Conservation (phyloP, 148 eudicot genomes). For the Selenicereus undatus region DNA sequence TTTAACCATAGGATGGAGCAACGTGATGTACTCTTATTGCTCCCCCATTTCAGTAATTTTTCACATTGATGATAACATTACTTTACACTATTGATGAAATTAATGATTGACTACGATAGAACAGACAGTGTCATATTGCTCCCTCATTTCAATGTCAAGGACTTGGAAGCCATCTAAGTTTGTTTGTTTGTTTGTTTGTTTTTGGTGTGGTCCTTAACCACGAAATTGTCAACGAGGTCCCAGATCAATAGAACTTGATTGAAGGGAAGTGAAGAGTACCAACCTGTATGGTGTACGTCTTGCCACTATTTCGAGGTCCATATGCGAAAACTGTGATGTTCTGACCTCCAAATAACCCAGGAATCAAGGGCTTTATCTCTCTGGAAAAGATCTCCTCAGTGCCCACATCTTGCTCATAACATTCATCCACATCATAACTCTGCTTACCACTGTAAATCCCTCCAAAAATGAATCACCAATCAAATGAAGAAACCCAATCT, state of each 20-base stretch:
- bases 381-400: slow-evolving; percentile 39
- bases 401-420: slow-evolving; percentile 54
- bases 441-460: slow-evolving; percentile 39
- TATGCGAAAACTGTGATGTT: slow-evolving; percentile 60
- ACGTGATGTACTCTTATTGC: no score
- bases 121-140: not conserved
- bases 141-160: not conserved
- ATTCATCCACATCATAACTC: slow-evolving; percentile 63
- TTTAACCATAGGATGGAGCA: not conserved
- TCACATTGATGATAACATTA: no score
- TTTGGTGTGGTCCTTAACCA: not conserved
- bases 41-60: no score
- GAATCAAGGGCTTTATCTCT: slow-evolving; percentile 61
- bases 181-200: not conserved
- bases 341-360: slow-evolving; percentile 53
- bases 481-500: not conserved
- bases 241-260: not conserved
- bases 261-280: slow-evolving; percentile 3
- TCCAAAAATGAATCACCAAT: slow-evolving; percentile 3
- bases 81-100: no score
- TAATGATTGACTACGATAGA: no score
- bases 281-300: slow-evolving; percentile 77
- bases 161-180: not conserved
- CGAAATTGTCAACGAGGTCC: not conserved
- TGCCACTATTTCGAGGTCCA: slow-evolving; percentile 88